phyloP scores from a whole-genome alignment of 2,329 filamentous ascomycete species.

The Phoma sp. region DNA sequence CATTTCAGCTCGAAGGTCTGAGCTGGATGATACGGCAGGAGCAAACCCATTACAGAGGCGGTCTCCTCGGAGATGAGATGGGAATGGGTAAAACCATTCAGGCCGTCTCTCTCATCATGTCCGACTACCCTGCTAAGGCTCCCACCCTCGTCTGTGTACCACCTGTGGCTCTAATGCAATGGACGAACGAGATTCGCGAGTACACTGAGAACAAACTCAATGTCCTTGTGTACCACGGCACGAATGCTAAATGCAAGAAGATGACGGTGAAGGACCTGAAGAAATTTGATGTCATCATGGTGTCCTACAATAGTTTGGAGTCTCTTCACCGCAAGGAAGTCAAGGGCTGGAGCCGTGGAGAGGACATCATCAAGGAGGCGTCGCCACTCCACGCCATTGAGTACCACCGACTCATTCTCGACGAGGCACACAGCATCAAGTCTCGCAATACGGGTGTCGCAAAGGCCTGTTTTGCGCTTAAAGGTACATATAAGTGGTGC shows the following conservation, averaged over 20 bases:
- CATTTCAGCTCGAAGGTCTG: constrained; percentile 91
- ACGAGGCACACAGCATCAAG: constrained; percentile 96
- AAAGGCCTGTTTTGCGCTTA: constrained; percentile 90
- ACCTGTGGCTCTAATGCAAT: constrained; percentile 94
- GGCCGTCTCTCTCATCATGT: constrained; percentile 97
- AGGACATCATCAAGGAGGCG: constrained; percentile 79
- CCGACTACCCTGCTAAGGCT: constrained; percentile 82
- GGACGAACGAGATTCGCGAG: constrained; percentile 65
- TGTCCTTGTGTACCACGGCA: constrained; percentile 88
- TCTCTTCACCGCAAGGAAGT: constrained; percentile 91
- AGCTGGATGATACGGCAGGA: constrained; percentile 96
- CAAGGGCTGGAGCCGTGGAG: constrained; percentile 84
- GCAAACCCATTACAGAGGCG: constrained; percentile 81
- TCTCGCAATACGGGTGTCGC: constrained; percentile 87
- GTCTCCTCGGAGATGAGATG: constrained; percentile 96
- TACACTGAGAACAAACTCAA: constrained; percentile 90
- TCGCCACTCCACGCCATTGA: constrained; percentile 79
- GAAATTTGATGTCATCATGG: constrained; percentile 91
- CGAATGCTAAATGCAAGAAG: constrained; percentile 80
- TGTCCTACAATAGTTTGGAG: constrained; percentile 91
- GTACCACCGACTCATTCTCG: constrained; percentile 90
- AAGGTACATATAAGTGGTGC: constrained; percentile 92
- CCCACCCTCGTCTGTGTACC: constrained; percentile 90
- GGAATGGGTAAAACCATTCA: constrained; percentile 99
- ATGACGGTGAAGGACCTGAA: constrained; percentile 76